Evolutionary conservation across 2,329 filamentous ascomycete genomes (phyloP).

Genomic region (Juglanconis oblonga): DNA sequence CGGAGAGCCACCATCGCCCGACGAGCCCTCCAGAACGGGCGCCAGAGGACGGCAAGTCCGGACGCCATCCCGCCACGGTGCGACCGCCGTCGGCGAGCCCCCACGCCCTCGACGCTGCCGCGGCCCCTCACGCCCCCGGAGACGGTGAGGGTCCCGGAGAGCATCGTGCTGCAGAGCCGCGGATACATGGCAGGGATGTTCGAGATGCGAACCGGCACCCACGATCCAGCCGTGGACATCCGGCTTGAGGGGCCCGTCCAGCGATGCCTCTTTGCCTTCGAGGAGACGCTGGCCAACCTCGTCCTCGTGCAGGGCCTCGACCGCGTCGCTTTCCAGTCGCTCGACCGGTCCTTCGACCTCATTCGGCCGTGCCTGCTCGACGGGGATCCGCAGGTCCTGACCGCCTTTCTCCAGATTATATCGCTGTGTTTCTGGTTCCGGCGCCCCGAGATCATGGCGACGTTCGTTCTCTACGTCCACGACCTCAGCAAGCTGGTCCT

Average conservation of each 20-base stretch:
- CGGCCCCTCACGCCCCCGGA: background rate
- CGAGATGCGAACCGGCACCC: background rate
- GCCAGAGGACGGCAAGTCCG: too few species aligned
- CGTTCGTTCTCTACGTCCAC: constrained; percentile 6
- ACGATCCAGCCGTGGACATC: background rate
- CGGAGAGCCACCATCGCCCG: constrained; percentile 7
- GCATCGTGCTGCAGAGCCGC: constrained; percentile 4
- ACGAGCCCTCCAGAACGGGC: background rate
- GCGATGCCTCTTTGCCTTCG: constrained; percentile 6
- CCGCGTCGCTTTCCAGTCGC: constrained; percentile 6
- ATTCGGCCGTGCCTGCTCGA: constrained; percentile 1
- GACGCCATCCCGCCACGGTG: too few species aligned
- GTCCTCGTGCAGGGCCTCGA: constrained; percentile 1
- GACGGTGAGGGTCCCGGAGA: constrained; percentile 6
- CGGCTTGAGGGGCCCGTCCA: constrained; percentile 10
- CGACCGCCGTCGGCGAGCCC: too few species aligned
- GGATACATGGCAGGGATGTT: constrained; percentile 2
- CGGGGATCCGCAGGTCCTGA: constrained; percentile 4
- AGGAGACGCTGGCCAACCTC: constrained; percentile 13
- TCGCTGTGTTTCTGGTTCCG: constrained; percentile 7
- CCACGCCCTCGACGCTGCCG: background rate
- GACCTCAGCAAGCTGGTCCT: constrained; percentile 5
- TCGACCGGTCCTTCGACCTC: constrained; percentile 9
- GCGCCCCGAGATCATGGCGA: constrained; percentile 9
- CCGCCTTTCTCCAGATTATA: constrained; percentile 7